phyloP scores from a whole-genome alignment of 2,329 filamentous ascomycete species.

The Daldinia eschscholtzii region DNA sequence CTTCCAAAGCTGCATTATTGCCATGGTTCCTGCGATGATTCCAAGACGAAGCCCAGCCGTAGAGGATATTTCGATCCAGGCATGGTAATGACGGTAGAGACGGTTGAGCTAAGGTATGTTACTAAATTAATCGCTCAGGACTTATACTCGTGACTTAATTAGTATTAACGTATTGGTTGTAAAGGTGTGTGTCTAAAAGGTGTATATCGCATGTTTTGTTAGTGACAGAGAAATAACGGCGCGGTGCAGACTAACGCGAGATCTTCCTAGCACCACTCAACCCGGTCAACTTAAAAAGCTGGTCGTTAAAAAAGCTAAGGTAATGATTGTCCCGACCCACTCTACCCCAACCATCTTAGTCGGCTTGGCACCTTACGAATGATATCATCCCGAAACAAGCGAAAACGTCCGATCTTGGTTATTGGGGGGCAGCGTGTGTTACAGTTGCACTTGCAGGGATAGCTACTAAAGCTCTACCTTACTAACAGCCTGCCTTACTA shows the following conservation, averaged over 20 bases:
- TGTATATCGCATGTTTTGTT: neutral
- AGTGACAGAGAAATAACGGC: neutral
- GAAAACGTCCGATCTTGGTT: conserved; percentile 38
- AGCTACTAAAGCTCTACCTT: conserved; percentile 19
- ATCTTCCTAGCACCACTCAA: conserved; percentile 7
- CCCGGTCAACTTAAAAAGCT: conserved; percentile 9
- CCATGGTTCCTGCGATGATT: conserved; percentile 29
- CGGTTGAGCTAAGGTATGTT: conserved; percentile 15
- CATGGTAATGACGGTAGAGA: conserved; percentile 31
- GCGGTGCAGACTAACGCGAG: neutral
- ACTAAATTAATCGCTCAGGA: neutral
- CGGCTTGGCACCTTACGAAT: conserved; percentile 35
- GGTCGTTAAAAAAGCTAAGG: conserved; percentile 7
- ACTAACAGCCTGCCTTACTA: conserved; percentile 5
- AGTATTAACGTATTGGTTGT: conserved; percentile 25
- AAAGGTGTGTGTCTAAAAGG: conserved; percentile 10
- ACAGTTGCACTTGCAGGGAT: conserved; percentile 35
- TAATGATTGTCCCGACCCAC: conserved; percentile 23
- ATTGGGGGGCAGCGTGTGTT: conserved; percentile 25
- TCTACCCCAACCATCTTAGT: conserved; percentile 12
- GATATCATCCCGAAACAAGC: conserved; percentile 41
- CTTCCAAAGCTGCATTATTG: conserved; percentile 28
- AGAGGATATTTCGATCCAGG: conserved; percentile 26
- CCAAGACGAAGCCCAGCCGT: conserved; percentile 24
- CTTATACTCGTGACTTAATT: conserved; percentile 18